A percentile compares a stretch with the other conserved stretches of the same genome.
Evolutionary conservation across 2,329 filamentous ascomycete species (phyloP).

Genomic region (Didymosphaeria variabile): DNA sequence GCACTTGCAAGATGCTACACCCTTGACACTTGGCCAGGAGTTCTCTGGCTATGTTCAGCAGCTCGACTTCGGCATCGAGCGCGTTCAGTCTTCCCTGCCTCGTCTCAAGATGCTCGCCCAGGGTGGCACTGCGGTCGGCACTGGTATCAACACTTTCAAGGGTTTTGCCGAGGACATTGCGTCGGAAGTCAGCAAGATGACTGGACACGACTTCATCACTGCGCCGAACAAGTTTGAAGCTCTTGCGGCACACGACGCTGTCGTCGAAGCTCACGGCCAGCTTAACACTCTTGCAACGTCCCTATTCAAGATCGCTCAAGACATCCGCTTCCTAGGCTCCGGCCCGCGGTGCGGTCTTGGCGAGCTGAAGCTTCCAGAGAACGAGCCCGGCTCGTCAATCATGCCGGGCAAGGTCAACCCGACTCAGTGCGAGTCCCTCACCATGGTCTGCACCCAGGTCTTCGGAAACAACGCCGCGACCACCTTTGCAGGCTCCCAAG

Average conservation of each 20-base stretch:
- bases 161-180: conserved; percentile 96
- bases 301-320: conserved; percentile 97
- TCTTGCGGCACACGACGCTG: conserved; percentile 92
- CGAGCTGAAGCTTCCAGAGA: conserved; percentile 92
- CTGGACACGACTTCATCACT: conserved; percentile 91
- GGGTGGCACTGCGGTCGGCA: conserved; percentile 95
- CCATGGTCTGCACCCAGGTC: conserved; percentile 97
- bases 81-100: conserved; percentile 82
- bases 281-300: conserved; percentile 92
- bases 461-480: conserved; percentile 96
- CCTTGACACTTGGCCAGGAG: conserved; percentile 93
- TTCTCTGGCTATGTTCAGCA: conserved; percentile 98
- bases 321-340: conserved; percentile 95
- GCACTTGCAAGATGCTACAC: conserved; percentile 96
- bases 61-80: conserved; percentile 88
- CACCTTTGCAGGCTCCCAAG: conserved; percentile 94
- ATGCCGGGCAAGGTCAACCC: conserved; percentile 99
- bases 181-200: conserved; percentile 89
- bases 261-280: conserved; percentile 91
- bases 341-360: conserved; percentile 95
- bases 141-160: conserved; percentile 95
- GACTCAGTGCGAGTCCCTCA: conserved; percentile 96
- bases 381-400: conserved; percentile 96
- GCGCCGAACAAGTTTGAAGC: conserved; percentile 99
- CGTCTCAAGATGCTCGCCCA: conserved; percentile 89